These are phyloP conservation scores for Axilococcus clingmanii DNA, from an alignment of 139 green algal species.

Conservation along the genomic window DNA sequence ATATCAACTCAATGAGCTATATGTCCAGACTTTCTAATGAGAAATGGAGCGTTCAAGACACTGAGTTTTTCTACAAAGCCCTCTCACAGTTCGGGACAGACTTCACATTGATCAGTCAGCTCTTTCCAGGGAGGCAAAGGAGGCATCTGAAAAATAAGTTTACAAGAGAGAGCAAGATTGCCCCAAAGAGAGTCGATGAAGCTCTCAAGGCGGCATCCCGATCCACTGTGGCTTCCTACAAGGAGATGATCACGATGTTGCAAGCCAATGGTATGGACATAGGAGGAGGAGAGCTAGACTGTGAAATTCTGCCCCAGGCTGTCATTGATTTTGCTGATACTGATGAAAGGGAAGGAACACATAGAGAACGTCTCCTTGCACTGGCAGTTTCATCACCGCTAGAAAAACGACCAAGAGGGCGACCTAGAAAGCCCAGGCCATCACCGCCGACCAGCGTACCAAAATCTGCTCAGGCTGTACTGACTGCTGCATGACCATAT, in stretches of 20 bases:
- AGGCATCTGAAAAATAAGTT: constrained; percentile 60
- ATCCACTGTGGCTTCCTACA: constrained; percentile 13
- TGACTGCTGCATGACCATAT: no score
- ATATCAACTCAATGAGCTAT: constrained; percentile 47
- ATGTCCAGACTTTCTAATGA: constrained; percentile 32
- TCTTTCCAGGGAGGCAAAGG: constrained; percentile 51
- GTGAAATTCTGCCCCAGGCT: no score
- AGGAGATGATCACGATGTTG: constrained; percentile 28
- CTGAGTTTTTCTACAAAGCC: constrained; percentile 55
- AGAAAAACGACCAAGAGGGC: no score
- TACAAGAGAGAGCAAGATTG: constrained; percentile 11
- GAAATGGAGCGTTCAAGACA: constrained; percentile 54
- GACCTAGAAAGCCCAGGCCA: no score
- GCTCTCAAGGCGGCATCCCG: constrained; percentile 8
- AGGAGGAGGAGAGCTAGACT: not conserved
- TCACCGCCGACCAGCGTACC: no score
- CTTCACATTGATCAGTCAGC: constrained; percentile 56
- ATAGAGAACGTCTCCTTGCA: no score
- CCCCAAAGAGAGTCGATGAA: constrained; percentile 18
- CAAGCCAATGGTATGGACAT: constrained; percentile 9
- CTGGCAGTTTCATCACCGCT: no score
- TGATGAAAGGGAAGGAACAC: not conserved
- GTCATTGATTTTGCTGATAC: not conserved
- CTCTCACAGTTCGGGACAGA: constrained; percentile 66
- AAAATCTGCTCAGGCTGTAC: no score